These are phyloP conservation scores for Tricharina praecox DNA, from an alignment of 495 filamentous ascomycete genomes.

Conservation along the genomic window DNA sequence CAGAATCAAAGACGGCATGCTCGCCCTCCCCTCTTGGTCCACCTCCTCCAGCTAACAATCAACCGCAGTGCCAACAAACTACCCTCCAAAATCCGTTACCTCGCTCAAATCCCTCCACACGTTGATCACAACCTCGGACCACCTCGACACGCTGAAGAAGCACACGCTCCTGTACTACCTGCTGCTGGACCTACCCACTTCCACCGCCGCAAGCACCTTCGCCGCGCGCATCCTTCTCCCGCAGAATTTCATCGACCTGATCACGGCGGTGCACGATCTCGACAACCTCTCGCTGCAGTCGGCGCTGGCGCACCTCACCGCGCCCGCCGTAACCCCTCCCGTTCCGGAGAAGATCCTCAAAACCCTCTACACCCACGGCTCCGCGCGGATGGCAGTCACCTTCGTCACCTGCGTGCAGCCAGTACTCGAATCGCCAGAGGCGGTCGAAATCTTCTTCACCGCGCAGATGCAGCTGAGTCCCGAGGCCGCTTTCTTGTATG, in stretches of 20 bases:
- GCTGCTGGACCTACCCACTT: slow-evolving; percentile 19
- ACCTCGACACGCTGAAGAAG: slow-evolving; percentile 23
- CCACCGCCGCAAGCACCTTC: slow-evolving; percentile 10
- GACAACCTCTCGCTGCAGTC: slow-evolving; percentile 14
- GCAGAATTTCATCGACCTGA: neutral
- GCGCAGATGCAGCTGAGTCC: slow-evolving; percentile 12
- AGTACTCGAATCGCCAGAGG: slow-evolving; percentile 14
- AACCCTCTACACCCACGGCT: neutral
- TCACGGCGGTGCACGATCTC: slow-evolving; percentile 8
- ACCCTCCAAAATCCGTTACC: slow-evolving; percentile 20
- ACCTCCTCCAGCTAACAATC: neutral
- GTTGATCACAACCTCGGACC: slow-evolving; percentile 12
- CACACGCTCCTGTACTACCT: slow-evolving; percentile 23
- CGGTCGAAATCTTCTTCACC: slow-evolving; percentile 15
- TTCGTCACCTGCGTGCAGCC: slow-evolving; percentile 4
- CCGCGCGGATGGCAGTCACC: neutral
- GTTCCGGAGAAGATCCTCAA: neutral
- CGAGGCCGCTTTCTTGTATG: slow-evolving; percentile 19
- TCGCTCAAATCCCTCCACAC: slow-evolving; percentile 14
- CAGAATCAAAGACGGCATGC: slow-evolving; percentile 18
- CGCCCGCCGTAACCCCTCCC: neutral
- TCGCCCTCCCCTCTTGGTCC: slow-evolving; percentile 6
- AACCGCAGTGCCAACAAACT: slow-evolving; percentile 1
- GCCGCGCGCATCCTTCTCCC: neutral
- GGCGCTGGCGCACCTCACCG: neutral